phyloP scores from a whole-genome alignment of 345 rosid genomes.

The Ailanthus altissimus region DNA sequence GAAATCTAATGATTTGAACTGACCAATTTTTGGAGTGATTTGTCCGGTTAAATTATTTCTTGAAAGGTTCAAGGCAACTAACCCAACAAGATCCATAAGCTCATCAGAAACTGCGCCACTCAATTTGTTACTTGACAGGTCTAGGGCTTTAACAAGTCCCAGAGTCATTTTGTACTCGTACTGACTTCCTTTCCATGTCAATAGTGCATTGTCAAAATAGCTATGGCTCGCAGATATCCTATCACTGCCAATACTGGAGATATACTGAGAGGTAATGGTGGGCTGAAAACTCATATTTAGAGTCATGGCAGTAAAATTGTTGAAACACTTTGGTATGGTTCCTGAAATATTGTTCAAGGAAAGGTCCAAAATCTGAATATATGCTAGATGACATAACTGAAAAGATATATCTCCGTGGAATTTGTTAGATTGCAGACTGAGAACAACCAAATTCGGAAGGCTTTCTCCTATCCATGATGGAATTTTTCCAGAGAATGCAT shows the following conservation, averaged over 20 bases:
- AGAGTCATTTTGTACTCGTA: conserved; percentile 2
- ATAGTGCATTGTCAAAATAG: conserved; percentile 15
- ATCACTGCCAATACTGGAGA: no score
- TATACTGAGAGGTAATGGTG: background rate
- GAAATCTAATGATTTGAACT: conserved; percentile 20
- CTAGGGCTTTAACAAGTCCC: conserved; percentile 1
- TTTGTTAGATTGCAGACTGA: background rate
- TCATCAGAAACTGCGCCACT: conserved; percentile 35
- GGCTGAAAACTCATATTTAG: background rate
- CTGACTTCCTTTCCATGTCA: conserved; percentile 34
- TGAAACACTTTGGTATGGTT: background rate
- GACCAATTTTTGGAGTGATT: conserved; percentile 29
- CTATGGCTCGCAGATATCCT: background rate
- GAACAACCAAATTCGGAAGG: background rate
- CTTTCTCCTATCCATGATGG: conserved; percentile 16
- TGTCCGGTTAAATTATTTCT: background rate
- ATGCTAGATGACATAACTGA: background rate
- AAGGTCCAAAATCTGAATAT: conserved; percentile 9
- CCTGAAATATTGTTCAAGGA: conserved; percentile 5
- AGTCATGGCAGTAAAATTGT: conserved; percentile 7
- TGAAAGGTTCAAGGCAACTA: conserved; percentile 24
- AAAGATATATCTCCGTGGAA: background rate
- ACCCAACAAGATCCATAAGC: conserved; percentile 21
- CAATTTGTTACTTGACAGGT: conserved; percentile 32
- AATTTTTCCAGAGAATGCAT: background rate